A percentile compares a stretch with the other conserved stretches of the same genome.
These are phyloP conservation scores for Pneumocystis canis DNA, from an alignment of 1,139 yeast genomes.

Conservation along the genomic window DNA sequence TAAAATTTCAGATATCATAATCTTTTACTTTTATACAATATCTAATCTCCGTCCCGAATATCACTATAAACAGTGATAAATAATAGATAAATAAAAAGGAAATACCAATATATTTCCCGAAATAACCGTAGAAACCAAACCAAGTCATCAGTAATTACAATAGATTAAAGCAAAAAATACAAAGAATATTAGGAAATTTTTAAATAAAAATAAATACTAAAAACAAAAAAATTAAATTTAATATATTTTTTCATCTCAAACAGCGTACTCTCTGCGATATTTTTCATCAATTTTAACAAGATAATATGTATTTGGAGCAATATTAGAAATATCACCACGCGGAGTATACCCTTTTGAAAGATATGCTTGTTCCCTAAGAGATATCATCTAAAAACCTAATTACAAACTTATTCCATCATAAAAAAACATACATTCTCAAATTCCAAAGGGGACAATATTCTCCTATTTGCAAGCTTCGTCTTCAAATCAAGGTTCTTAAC, in stretches of 20 bases:
- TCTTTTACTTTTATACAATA: not conserved
- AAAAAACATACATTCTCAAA: constrained; percentile 40
- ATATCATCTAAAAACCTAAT: constrained; percentile 38
- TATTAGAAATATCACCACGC: constrained; percentile 55
- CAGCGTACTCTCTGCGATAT: constrained; percentile 62
- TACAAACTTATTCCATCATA: not conserved
- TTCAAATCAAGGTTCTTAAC: constrained; percentile 54
- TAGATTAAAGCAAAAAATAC: not conserved
- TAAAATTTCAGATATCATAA: not conserved
- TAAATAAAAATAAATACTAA: not conserved
- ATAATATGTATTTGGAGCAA: constrained; percentile 70
- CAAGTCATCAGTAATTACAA: not conserved
- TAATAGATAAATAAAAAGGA: not conserved
- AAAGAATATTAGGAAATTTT: not conserved
- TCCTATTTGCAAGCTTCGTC: constrained; percentile 54
- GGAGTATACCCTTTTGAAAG: constrained; percentile 69
- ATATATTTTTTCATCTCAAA: not conserved
- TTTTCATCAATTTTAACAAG: constrained; percentile 72
- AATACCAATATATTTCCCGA: not conserved
- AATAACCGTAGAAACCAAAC: not conserved
- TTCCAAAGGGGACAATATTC: constrained; percentile 53
- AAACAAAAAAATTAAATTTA: not conserved
- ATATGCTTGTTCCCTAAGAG: constrained; percentile 75
- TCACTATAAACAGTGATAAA: not conserved
- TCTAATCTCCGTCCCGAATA: not conserved